Percentiles rank a stretch among this genome's conserved stretches.
phyloP scores from a whole-genome alignment of 495 filamentous ascomycete genomes.

The Podospora australis region DNA sequence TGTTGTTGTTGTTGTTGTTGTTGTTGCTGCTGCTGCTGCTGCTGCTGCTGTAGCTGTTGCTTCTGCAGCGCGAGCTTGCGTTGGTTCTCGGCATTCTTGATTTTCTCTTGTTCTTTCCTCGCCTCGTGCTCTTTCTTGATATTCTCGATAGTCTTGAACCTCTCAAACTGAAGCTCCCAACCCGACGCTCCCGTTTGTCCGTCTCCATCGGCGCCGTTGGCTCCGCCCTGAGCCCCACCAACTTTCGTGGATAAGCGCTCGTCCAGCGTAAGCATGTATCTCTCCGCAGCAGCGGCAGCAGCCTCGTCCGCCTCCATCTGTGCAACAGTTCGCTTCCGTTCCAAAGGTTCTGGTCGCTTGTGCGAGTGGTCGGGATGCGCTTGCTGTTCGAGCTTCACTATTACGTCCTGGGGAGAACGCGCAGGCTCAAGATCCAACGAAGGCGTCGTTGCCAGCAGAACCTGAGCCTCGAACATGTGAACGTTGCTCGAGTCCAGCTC shows the following conservation, averaged over 20 bases:
- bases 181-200: conserved; percentile 60
- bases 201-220: conserved; percentile 63
- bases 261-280: conserved; percentile 89
- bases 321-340: conserved; percentile 85
- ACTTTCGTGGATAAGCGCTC: conserved; percentile 63
- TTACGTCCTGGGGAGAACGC: conserved; percentile 56
- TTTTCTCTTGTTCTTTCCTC: conserved; percentile 55
- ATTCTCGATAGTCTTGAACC: conserved; percentile 81
- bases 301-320: conserved; percentile 94
- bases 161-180: conserved; percentile 82
- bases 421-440: conserved; percentile 73
- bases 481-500: conserved; percentile 66
- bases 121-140: conserved; percentile 76
- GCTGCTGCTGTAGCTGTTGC: conserved; percentile 32
- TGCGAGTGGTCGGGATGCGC: conserved; percentile 68
- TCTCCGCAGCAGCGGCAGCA: conserved; percentile 75
- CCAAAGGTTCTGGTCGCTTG: conserved; percentile 74
- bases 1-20: conserved; percentile 36
- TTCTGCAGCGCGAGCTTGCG: conserved; percentile 52
- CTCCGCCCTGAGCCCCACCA: conserved; percentile 48
- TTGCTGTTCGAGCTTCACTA: conserved; percentile 61
- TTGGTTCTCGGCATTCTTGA: conserved; percentile 57
- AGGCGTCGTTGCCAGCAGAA: conserved; percentile 62
- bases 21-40: conserved; percentile 26
- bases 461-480: conserved; percentile 64